These are phyloP conservation scores for Claviceps sp. DNA, from an alignment of 2,329 filamentous ascomycete species.

Conservation along the genomic window DNA sequence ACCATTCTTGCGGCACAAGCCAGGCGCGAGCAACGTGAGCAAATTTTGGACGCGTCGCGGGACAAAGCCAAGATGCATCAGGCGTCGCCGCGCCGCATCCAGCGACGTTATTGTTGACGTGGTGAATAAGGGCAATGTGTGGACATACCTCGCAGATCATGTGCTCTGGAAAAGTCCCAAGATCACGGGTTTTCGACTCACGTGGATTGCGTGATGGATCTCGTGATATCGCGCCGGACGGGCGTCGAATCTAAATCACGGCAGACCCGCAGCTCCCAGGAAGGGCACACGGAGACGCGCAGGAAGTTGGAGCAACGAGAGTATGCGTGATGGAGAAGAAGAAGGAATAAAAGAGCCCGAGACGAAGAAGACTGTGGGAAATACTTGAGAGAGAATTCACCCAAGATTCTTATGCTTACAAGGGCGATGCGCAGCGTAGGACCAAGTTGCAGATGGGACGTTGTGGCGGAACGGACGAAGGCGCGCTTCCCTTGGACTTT, in stretches of 20 bases:
- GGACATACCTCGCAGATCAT: slow-evolving; percentile 33
- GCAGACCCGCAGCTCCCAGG: slow-evolving; percentile 8
- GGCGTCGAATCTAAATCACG: slow-evolving; percentile 18
- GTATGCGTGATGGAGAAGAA: slow-evolving; percentile 4
- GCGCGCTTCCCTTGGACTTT: not conserved
- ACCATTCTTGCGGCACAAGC: not conserved
- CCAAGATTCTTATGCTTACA: slow-evolving; percentile 16
- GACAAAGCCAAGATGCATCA: not conserved
- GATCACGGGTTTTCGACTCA: slow-evolving; percentile 33
- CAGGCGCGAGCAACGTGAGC: not conserved
- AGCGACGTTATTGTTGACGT: slow-evolving; percentile 10
- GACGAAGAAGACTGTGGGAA: not conserved
- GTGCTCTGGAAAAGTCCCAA: slow-evolving; percentile 22
- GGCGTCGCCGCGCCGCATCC: slow-evolving; percentile 2
- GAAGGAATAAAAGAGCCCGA: slow-evolving; percentile 3
- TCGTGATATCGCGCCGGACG: slow-evolving; percentile 32
- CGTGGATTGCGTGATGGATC: slow-evolving; percentile 33
- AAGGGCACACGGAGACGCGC: slow-evolving; percentile 1
- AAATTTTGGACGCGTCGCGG: not conserved
- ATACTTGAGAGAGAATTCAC: not conserved
- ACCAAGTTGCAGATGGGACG: slow-evolving; percentile 3
- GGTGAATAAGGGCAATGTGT: slow-evolving; percentile 9
- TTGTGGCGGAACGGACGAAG: slow-evolving; percentile 2
- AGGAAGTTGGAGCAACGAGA: not conserved
- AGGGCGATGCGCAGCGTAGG: slow-evolving; percentile 7